Conservation (phyloP, 345 rosid genomes). For the Ricinus communis region DNA sequence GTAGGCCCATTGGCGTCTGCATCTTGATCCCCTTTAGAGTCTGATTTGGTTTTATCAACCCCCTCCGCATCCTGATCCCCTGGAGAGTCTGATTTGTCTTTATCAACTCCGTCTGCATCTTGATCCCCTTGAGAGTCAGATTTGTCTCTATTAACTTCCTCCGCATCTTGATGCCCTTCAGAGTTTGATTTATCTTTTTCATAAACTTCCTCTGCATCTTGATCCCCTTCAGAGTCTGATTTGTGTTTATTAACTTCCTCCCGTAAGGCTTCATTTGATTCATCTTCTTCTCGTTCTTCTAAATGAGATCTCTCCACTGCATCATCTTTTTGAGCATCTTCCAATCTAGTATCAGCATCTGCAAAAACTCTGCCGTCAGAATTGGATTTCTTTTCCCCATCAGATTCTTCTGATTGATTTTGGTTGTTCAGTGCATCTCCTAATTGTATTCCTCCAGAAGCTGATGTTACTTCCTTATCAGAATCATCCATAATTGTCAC, state of each 20-base stretch:
- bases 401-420: slow-evolving; percentile 35
- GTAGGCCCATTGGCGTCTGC: slow-evolving; percentile 28
- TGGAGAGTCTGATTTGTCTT: neutral
- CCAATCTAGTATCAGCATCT: slow-evolving; percentile 27
- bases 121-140: neutral
- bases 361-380: slow-evolving; percentile 38
- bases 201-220: slow-evolving; percentile 29
- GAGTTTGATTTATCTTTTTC: neutral
- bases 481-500: slow-evolving; percentile 37
- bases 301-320: slow-evolving; percentile 31
- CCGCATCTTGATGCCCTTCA: slow-evolving; percentile 7
- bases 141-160: slow-evolving; percentile 2
- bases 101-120: neutral
- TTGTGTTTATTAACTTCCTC: slow-evolving; percentile 11
- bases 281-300: slow-evolving; percentile 45
- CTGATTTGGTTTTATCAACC: slow-evolving; percentile 7
- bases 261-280: slow-evolving; percentile 37
- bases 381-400: slow-evolving; percentile 47
- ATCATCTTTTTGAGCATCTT: slow-evolving; percentile 34
- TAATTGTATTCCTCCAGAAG: slow-evolving; percentile 33
- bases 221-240: too few relatives aligned
- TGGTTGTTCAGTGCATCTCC: slow-evolving; percentile 40
- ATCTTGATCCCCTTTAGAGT: slow-evolving; percentile 3
- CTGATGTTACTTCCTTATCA: slow-evolving; percentile 40
- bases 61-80: neutral